Evolutionary conservation across 2,329 filamentous ascomycete species (phyloP).

Genomic region (Phyllosticta ampelicida): DNA sequence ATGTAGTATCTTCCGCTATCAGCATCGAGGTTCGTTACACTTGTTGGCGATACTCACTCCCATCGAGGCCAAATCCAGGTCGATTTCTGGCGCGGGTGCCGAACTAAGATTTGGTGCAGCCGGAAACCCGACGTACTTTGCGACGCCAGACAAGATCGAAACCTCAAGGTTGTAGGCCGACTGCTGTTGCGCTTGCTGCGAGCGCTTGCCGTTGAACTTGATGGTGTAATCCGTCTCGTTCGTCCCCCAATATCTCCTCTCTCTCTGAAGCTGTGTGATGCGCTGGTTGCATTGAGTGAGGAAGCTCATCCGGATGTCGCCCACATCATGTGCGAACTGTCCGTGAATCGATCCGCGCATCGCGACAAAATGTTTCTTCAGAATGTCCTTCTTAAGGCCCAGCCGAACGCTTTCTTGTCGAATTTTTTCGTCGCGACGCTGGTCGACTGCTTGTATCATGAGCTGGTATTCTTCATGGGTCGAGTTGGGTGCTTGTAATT

Average conservation of each 20-base stretch:
- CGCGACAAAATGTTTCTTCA: constrained; percentile 26
- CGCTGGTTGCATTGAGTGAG: constrained; percentile 75
- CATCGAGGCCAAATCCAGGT: constrained; percentile 83
- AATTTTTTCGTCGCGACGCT: constrained; percentile 69
- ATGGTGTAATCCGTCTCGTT: constrained; percentile 73
- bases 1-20: too few relatives aligned
- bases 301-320: constrained; percentile 70
- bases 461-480: constrained; percentile 86
- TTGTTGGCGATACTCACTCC: constrained; percentile 64
- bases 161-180: constrained; percentile 92
- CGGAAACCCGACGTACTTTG: constrained; percentile 93
- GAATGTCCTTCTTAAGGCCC: constrained; percentile 60
- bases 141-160: constrained; percentile 77
- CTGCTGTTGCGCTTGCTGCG: constrained; percentile 72
- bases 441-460: constrained; percentile 79
- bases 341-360: constrained; percentile 7
- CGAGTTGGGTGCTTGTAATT: constrained; percentile 47
- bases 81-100: constrained; percentile 61
- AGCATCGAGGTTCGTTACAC: too few relatives aligned
- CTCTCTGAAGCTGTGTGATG: constrained; percentile 87
- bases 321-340: constrained; percentile 35
- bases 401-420: constrained; percentile 64
- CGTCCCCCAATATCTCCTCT: constrained; percentile 61
- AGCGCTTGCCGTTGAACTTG: constrained; percentile 64
- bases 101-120: constrained; percentile 77